Conservation (phyloP, 306 rosid genomes). For the Astragalus membranaceus region DNA sequence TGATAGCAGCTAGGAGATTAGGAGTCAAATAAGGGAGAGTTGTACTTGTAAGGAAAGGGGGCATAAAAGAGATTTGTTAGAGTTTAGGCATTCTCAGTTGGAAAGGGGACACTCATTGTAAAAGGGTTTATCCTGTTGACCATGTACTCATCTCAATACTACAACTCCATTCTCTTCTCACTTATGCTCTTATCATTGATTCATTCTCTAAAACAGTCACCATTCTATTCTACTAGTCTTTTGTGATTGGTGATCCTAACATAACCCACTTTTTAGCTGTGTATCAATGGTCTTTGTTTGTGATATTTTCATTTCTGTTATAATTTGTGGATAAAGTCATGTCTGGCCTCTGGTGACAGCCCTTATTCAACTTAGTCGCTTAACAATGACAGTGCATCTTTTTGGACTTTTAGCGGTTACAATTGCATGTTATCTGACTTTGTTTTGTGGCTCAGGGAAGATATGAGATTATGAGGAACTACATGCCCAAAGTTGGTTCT, state of each 20-base stretch:
- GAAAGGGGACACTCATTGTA: not conserved
- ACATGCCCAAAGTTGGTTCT: slow-evolving; percentile 97
- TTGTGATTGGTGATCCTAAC: not conserved
- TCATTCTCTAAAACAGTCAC: not conserved
- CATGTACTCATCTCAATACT: not conserved
- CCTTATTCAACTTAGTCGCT: not conserved
- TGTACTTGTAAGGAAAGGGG: not conserved
- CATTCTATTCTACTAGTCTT: not conserved
- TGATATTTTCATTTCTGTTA: not conserved
- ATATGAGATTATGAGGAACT: slow-evolving; percentile 82
- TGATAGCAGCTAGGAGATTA: not conserved
- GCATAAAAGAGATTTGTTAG: not conserved
- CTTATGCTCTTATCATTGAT: not conserved
- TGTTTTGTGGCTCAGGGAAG: slow-evolving; percentile 68
- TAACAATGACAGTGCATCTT: slow-evolving; percentile 5
- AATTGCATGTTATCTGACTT: slow-evolving; percentile 27
- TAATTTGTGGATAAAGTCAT: not conserved
- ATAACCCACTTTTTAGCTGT: not conserved
- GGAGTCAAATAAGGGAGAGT: not conserved
- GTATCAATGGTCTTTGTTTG: not conserved
- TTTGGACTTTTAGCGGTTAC: slow-evolving; percentile 6
- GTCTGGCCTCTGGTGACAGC: not conserved
- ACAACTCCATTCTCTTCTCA: not conserved
- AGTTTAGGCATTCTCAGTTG: not conserved
- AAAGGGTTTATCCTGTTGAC: not conserved